A percentile compares a stretch with the other conserved stretches of the same genome.
phyloP scores from a whole-genome alignment of 352 stramenopile genomes.

The Globisporangium cylindrosporum region DNA sequence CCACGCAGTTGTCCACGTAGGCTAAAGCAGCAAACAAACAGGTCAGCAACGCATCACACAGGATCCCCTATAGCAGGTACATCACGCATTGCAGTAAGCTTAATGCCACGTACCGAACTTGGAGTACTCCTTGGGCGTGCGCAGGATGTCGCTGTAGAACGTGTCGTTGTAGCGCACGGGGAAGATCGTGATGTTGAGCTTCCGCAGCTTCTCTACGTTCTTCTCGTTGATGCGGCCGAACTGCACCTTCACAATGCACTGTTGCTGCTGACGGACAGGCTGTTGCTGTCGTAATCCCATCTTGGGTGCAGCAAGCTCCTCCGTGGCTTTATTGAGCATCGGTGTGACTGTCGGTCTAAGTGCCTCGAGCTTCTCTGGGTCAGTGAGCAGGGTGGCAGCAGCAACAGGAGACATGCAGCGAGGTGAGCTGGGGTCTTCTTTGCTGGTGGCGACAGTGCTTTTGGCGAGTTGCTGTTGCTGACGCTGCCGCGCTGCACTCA shows the following conservation, averaged over 20 bases:
- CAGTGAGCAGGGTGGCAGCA: not conserved
- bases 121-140: conserved; percentile 44
- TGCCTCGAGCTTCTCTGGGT: conserved; percentile 4
- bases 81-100: not conserved
- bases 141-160: conserved; percentile 92
- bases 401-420: not conserved
- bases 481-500: not conserved
- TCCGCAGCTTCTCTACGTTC: conserved; percentile 78
- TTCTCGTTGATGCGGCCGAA: conserved; percentile 52
- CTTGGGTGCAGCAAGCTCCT: not conserved
- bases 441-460: not conserved
- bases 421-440: not conserved
- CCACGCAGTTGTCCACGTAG: conserved; percentile 78
- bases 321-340: not conserved
- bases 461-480: not conserved
- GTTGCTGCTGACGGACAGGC: conserved; percentile 3
- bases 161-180: conserved; percentile 90
- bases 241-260: conserved; percentile 25
- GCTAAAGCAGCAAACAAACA: conserved; percentile 17
- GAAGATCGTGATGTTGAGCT: conserved; percentile 90
- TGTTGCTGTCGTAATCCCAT: not conserved
- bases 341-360: conserved; percentile 4
- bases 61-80: not conserved
- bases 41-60: not conserved
- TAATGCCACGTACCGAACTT: conserved; percentile 36